Evolutionary conservation across 257 asterid genomes (phyloP), one percentile per base, ranked within the genome.

Genomic region (Fraxinus anomala): DNA sequence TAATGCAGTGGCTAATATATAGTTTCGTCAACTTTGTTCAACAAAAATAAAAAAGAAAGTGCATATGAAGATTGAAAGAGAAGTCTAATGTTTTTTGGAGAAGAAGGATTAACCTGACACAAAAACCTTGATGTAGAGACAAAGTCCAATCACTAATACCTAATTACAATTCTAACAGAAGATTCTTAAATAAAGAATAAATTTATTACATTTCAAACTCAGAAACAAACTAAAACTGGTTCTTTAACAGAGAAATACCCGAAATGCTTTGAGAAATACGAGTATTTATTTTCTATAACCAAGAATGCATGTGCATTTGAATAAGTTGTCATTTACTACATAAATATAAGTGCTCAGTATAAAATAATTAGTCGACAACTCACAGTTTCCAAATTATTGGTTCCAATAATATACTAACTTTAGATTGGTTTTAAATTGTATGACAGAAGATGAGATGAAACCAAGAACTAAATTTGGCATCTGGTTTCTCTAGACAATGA

Each of bases 251-350:
- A 21, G 30, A 68, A 47, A 31, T 72, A 54, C 68, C 66, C 10
- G 44, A 30, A 67, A 49, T 30, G 28, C 40, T 44, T 63, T 74
- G 73, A 61, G 68, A 67, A 71, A 67, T 73, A 69, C 11, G 2
- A 72, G 79, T 1, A 47, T 54, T 63, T 68, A 11, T 40, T 47
- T 59, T 70, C 76, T 21, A 19, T 69, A 30, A 72, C 69, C 21
- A 76, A 56, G 77, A 59, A 70, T 34, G 70, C 49, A 36, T 37
- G 42, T 72, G 74, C 68, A 73, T 73, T 23, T 28, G 3, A 61
- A 13, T 65, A 37, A 39, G 72, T 59, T 49, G n/a, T 71, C 21
- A 70, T 65, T 77, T 47, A 73, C 79, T 30, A 24, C 26, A 66
- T 23, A 80, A 63, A 51, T 68, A 36, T 40, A 69, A 73, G 68